These are phyloP conservation scores for Sechiopsis laciniata DNA, from an alignment of 306 rosid species.

Conservation along the genomic window DNA sequence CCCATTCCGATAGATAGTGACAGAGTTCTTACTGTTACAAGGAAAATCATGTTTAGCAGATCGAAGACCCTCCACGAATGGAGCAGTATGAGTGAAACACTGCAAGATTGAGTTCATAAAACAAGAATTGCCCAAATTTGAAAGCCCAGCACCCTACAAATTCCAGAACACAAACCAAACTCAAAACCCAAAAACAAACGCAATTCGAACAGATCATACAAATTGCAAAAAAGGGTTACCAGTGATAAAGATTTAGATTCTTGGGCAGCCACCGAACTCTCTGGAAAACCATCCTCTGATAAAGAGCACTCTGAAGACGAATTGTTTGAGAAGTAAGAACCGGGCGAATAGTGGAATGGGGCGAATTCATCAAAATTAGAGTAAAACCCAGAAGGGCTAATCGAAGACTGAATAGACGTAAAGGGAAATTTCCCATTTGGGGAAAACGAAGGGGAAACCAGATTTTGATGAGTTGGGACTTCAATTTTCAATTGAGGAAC, in stretches of 20 bases:
- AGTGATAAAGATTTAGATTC: constrained; percentile 30
- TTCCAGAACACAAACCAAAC: constrained; percentile 15
- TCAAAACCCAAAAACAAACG: neutral
- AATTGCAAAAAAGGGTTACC: constrained; percentile 33
- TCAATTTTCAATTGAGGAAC: constrained; percentile 6
- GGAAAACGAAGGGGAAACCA: constrained; percentile 2
- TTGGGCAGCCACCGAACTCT: neutral
- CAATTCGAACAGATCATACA: neutral
- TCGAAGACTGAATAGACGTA: neutral
- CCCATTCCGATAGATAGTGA: neutral
- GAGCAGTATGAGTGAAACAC: constrained; percentile 86
- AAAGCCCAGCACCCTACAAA: constrained; percentile 75
- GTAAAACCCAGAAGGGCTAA: constrained; percentile 14
- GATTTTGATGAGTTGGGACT: constrained; percentile 21
- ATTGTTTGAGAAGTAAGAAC: neutral
- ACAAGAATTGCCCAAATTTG: constrained; percentile 79
- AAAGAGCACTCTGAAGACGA: too few relatives aligned
- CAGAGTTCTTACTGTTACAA: constrained; percentile 37
- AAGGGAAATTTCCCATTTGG: neutral
- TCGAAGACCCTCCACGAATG: constrained; percentile 54
- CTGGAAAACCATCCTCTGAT: constrained; percentile 11
- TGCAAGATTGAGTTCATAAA: constrained; percentile 74
- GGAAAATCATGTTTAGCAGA: constrained; percentile 34
- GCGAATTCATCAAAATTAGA: constrained; percentile 19
- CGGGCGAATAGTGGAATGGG: constrained; percentile 12